phyloP scores from a whole-genome alignment of 83 land plant species.

The Picea engelmannii region DNA sequence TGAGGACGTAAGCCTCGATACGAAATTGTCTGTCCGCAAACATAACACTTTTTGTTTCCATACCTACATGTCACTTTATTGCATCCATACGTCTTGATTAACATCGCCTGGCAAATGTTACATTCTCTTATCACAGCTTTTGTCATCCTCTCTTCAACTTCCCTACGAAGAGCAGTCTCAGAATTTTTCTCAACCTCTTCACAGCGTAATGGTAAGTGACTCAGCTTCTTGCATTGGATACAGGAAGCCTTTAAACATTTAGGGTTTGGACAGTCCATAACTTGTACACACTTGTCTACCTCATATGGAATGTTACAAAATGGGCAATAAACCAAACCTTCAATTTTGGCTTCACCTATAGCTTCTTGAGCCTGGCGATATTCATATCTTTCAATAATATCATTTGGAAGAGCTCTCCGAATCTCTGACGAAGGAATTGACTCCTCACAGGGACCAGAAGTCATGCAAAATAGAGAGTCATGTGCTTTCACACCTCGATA shows the following conservation, averaged over 20 bases:
- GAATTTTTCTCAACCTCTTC: neutral
- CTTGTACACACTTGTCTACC: no score
- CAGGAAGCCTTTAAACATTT: neutral
- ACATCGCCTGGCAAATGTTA: neutral
- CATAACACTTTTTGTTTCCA: no score
- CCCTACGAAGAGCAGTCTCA: neutral
- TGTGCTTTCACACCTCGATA: slow-evolving; percentile 27
- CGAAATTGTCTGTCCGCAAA: no score
- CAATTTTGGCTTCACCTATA: no score
- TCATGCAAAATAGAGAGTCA: slow-evolving; percentile 31
- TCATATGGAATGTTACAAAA: no score
- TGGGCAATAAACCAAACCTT: no score
- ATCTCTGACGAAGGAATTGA: slow-evolving; percentile 46
- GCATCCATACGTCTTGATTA: neutral
- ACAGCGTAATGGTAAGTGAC: neutral
- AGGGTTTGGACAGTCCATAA: no score
- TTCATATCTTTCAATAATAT: slow-evolving; percentile 60
- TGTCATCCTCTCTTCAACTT: neutral
- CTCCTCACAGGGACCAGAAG: slow-evolving; percentile 24
- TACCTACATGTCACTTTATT: neutral
- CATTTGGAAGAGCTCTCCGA: no score
- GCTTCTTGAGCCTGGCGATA: no score
- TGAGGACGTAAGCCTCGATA: no score
- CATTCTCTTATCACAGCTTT: neutral
- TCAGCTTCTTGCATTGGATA: neutral